These are phyloP conservation scores for Globomyces sp. DNA, from an alignment of 371 early-diverging fungal genomes.

Conservation along the genomic window DNA sequence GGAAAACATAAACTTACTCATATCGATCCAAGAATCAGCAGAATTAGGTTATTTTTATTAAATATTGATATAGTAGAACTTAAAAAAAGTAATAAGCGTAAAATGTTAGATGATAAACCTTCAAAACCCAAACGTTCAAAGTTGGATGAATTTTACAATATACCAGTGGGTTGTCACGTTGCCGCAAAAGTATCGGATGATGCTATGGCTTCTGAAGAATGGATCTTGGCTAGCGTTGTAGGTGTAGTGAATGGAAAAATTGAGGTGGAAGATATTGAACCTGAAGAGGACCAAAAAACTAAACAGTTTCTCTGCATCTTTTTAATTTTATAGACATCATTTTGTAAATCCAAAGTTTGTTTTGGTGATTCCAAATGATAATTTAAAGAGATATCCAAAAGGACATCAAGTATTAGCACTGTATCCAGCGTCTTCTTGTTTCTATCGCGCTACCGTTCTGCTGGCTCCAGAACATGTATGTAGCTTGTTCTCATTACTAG, in stretches of 20 bases:
- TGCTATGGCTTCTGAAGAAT: not conserved
- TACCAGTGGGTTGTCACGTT: not conserved
- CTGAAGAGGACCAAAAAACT: conserved; percentile 8
- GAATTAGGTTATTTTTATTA: not conserved
- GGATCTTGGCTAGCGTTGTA: conserved; percentile 9
- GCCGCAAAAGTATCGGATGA: not conserved
- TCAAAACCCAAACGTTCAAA: not conserved
- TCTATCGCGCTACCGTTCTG: not conserved
- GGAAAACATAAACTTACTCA: conserved; percentile 1
- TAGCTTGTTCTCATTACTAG: not conserved
- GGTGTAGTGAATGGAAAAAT: conserved; percentile 6
- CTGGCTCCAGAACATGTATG: not conserved
- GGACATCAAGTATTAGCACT: not conserved
- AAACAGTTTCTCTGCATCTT: not conserved
- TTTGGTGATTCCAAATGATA: not conserved
- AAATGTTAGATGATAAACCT: not conserved
- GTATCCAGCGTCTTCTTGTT: conserved; percentile 9
- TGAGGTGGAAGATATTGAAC: conserved; percentile 13
- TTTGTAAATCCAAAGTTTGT: not conserved
- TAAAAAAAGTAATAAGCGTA: conserved; percentile 1
- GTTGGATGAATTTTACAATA: not conserved
- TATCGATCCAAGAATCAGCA: not conserved
- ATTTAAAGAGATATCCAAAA: not conserved
- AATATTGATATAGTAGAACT: not conserved
- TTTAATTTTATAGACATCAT: no score